Percentiles rank a stretch among this genome's conserved stretches.
Conservation (phyloP, 371 early-diverging fungal species). For the Syncephalis fuscata region DNA sequence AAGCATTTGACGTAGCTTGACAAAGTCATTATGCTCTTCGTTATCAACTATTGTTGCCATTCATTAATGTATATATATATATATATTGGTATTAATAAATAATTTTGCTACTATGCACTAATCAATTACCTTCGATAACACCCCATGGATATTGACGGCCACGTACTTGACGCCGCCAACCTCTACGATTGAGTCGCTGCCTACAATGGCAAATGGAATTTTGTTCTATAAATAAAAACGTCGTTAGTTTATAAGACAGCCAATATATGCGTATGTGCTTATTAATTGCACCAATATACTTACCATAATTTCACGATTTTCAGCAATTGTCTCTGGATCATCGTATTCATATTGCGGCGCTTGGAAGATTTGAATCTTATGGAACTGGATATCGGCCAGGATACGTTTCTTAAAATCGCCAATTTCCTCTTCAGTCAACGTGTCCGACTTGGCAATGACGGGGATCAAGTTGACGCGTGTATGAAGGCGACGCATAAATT, state of each 20-base stretch:
- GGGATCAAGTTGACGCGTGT: slow-evolving; percentile 95
- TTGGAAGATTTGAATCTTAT: slow-evolving; percentile 89
- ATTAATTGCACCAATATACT: neutral
- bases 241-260: neutral
- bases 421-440: slow-evolving; percentile 91
- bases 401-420: slow-evolving; percentile 83
- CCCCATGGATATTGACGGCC: slow-evolving; percentile 96
- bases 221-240: slow-evolving; percentile 24
- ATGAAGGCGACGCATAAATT: slow-evolving; percentile 89
- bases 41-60: slow-evolving; percentile 57
- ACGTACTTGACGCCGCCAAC: slow-evolving; percentile 76
- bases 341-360: slow-evolving; percentile 84
- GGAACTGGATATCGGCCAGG: slow-evolving; percentile 77
- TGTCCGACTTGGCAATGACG: slow-evolving; percentile 96
- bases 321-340: slow-evolving; percentile 84
- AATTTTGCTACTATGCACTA: too few relatives aligned
- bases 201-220: slow-evolving; percentile 96
- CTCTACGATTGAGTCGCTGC: slow-evolving; percentile 80
- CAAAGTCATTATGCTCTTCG: slow-evolving; percentile 85
- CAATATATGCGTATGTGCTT: neutral
- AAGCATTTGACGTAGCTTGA: slow-evolving; percentile 83
- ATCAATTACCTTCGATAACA: slow-evolving; percentile 44
- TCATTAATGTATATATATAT: too few relatives aligned
- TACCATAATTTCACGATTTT: slow-evolving; percentile 86
- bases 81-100: too few relatives aligned